phyloP scores from a whole-genome alignment of 352 stramenopile genomes.

The Pythium sp. region DNA sequence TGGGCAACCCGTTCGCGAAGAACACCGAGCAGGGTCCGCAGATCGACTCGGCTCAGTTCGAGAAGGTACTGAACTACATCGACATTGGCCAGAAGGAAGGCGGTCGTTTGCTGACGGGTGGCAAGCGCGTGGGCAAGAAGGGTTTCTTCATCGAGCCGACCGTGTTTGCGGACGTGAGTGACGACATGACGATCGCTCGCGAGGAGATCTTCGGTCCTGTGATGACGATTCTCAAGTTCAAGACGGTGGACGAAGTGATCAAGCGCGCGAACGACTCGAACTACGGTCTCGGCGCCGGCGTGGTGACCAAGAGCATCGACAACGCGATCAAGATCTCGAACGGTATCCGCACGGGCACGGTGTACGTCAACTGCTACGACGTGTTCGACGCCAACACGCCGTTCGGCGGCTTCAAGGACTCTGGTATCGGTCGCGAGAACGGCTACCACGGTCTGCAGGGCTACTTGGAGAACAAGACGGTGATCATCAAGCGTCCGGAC shows the following conservation, averaged over 20 bases:
- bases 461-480: slow-evolving; percentile 81
- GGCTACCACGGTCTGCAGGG: slow-evolving; percentile 66
- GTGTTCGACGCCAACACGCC: slow-evolving; percentile 82
- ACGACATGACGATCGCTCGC: slow-evolving; percentile 87
- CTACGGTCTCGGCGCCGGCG: slow-evolving; percentile 86
- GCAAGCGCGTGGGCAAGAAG: slow-evolving; percentile 61
- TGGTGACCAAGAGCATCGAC: slow-evolving; percentile 88
- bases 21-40: slow-evolving; percentile 52
- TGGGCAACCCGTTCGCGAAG: slow-evolving; percentile 51
- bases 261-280: slow-evolving; percentile 79
- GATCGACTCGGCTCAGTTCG: slow-evolving; percentile 67
- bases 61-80: slow-evolving; percentile 86
- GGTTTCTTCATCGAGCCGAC: slow-evolving; percentile 92
- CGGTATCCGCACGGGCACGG: slow-evolving; percentile 86
- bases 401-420: slow-evolving; percentile 89
- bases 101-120: slow-evolving; percentile 76
- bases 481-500: slow-evolving; percentile 63
- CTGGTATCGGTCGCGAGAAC: slow-evolving; percentile 78
- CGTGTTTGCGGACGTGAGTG: slow-evolving; percentile 81
- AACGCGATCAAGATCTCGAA: slow-evolving; percentile 87
- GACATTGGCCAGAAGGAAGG: slow-evolving; percentile 81
- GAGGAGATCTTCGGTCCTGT: slow-evolving; percentile 94
- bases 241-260: slow-evolving; percentile 88
- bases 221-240: slow-evolving; percentile 88
- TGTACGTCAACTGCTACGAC: slow-evolving; percentile 95